phyloP scores from a whole-genome alignment of 805 yeast species.

The Pichia phayaonensis region DNA sequence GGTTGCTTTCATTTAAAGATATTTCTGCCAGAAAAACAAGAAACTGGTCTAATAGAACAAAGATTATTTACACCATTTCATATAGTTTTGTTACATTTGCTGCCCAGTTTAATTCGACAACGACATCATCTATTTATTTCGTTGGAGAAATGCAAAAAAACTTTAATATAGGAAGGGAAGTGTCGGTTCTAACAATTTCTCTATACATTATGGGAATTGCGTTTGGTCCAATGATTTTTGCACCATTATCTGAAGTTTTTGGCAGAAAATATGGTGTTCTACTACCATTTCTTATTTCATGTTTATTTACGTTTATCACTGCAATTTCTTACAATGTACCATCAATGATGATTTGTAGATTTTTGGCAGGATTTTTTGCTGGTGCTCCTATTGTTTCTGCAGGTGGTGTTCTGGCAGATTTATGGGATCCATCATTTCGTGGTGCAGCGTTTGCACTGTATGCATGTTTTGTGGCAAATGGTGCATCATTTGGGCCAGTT shows the following conservation, averaged over 20 bases:
- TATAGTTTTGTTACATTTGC: constrained; percentile 35
- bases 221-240: constrained; percentile 59
- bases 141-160: constrained; percentile 15
- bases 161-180: constrained; percentile 39
- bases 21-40: constrained; percentile 23
- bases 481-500: constrained; percentile 66
- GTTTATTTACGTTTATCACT: constrained; percentile 40
- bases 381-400: constrained; percentile 53
- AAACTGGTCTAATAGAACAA: constrained; percentile 31
- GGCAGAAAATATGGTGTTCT: constrained; percentile 38
- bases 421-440: constrained; percentile 41
- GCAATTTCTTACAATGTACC: constrained; percentile 45
- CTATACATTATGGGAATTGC: constrained; percentile 61
- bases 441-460: constrained; percentile 48
- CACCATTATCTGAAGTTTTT: constrained; percentile 46
- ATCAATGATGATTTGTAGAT: constrained; percentile 45
- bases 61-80: constrained; percentile 31
- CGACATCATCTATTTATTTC: constrained; percentile 33
- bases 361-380: constrained; percentile 52
- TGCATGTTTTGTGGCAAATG: constrained; percentile 45
- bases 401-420: constrained; percentile 55
- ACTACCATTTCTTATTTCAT: constrained; percentile 32
- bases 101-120: constrained; percentile 46
- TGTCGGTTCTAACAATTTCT: constrained; percentile 46
- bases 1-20: neutral